phyloP scores from a whole-genome alignment of 225 moss, liverwort and hornwort genomes.

The Antitrichia curtipendula region DNA sequence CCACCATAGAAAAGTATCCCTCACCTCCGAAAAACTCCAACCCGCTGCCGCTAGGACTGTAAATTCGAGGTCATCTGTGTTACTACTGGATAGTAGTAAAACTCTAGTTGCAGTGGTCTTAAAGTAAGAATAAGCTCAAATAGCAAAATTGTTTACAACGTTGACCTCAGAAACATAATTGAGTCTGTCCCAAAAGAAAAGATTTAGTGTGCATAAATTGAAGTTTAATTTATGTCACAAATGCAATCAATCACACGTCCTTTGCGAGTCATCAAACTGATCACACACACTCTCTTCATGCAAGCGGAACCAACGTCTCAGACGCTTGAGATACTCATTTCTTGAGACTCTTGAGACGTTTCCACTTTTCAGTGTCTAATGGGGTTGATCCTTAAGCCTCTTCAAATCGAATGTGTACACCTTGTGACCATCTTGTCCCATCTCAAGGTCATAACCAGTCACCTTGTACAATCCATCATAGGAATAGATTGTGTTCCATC shows the following conservation, averaged over 20 bases:
- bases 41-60: background rate
- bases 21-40: background rate
- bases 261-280: background rate
- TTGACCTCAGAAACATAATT: background rate
- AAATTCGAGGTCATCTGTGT: no score
- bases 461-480: conserved; percentile 64
- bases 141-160: background rate
- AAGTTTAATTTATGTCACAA: background rate
- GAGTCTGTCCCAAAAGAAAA: background rate
- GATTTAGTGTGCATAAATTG: background rate
- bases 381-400: conserved; percentile 10
- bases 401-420: conserved; percentile 35
- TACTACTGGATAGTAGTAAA: background rate
- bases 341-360: background rate
- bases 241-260: background rate
- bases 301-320: background rate
- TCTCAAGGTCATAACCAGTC: background rate
- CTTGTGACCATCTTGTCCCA: conserved; percentile 15
- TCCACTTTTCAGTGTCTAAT: background rate
- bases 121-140: background rate
- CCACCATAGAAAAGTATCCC: background rate
- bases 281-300: background rate
- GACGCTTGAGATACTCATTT: background rate
- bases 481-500: conserved; percentile 35
- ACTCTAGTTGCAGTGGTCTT: background rate